Evolutionary conservation across 2,329 filamentous ascomycete species (phyloP), one percentile per base, ranked within the genome.

Genomic region (Dactylonectria macrodidyma): DNA sequence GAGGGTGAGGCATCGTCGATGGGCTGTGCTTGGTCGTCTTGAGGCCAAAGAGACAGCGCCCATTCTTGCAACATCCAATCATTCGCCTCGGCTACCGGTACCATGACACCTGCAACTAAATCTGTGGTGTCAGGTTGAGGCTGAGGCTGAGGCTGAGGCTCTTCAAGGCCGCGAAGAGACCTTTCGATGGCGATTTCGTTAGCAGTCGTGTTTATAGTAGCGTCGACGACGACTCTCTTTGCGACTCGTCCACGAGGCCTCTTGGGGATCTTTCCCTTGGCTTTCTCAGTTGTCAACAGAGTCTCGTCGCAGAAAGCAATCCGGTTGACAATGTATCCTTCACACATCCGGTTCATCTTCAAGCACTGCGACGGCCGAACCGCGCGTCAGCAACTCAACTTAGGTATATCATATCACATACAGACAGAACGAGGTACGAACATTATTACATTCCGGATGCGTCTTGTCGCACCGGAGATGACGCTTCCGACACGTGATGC

Each of bases 231-330:
- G 6, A 51, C 48, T 16, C 26, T 51, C 26, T 30, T 51, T 16
- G 30, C 24, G 6, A 14, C 48, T 16, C 24, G 48, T 48, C 34
- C 33, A 19, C 48, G 50, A 16, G 14, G 22, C 26, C 50, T 26
- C 50, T 44, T 62, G 11, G 48, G n/a, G 14, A 36, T 36, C 19
- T 41, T 38, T 50, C 36, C 41, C n/a, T 55, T 34, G 36, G 41
- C 59, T 47, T 47, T 62, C 41, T 62, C 36, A 11, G 47, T 26
- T 14, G 33, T 24, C 5, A 41, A 38, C 7, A 30, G 16, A 16
- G 59, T 62, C 24, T 62, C 34, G 19, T 62, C 59, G n/a, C 50
- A 51, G 12, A 62, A 62, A 4, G 24, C 41, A 12, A 62, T 62
- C 3, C 33, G 22, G 19, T 55, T 56, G 48, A 19, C 47, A n/a